Evolutionary conservation across 257 asterid species (phyloP), one percentile per base, ranked within the genome.

Genomic region (Solanum clarkiae): DNA sequence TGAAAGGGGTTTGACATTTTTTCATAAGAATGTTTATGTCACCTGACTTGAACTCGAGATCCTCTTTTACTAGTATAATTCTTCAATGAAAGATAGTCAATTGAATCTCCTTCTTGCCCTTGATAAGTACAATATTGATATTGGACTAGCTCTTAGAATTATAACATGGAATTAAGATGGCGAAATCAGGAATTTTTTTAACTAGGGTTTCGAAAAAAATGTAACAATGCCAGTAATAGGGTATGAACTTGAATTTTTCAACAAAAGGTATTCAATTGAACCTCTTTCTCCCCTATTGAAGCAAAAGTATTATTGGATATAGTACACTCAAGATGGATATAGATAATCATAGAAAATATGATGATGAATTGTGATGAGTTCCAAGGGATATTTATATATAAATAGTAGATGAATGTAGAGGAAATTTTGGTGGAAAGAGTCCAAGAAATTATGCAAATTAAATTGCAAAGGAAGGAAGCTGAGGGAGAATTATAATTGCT

Each of bases 401-500:
- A 74, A 70, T 54, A 51, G 45, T 51, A 18, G 13, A 59, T 63
- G 54, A 82, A 70, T 26, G 65, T 59, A 85, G 53, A 16, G 22
- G 71, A 51, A 29, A 83, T 89, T 88, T 89, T 71, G 66, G 88
- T n/a, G 83, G 86, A 86, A 75, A 75, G 69, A 45, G 88, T 32
- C 83, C 86, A 82, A 66, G 42, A 84, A 71, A 16, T 36, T 36
- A 77, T 77, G 63, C 15, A 75, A 75, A 75, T 44, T 24, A 75
- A 75, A 75, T 44, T 24, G 36, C 7, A 59, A 45, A 72, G 80
- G 80, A 72, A 72, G 36, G 81, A 88, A 80, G 82, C 62, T 56
- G 22, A 56, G 62, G 62, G 22, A 56, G 62, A 56, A 80, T 66
- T 66, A 80, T 85, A 51, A 81, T 51, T 74, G 16, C 54, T 82